Base-by-base conservation (phyloP, 2,329 filamentous ascomycete species). In the Pyricularia sp. region DNA sequence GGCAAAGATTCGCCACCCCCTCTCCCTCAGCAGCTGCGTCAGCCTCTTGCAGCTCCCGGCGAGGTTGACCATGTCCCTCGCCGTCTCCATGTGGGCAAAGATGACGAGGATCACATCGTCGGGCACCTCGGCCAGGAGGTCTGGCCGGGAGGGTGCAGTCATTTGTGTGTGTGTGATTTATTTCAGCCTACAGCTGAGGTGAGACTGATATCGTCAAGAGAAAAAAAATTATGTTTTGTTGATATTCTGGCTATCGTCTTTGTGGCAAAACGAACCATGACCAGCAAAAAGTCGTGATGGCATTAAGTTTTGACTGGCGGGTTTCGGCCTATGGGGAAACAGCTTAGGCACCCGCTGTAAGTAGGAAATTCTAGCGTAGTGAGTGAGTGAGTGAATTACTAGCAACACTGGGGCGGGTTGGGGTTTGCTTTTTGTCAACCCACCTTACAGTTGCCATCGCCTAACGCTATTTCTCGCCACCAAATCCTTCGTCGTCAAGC, bases 1-100 rank as follows among this genome's bases (percentile, higher is more conserved):
- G 64, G 83, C 81, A 70, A 86, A 87, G 59, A 79, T 77, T 23
- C 79, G 80, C 85, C 85, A 87, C 17, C 84, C 84, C 28, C 77
- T 78, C 2, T 79, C 73, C 6, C 73, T 72, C 36, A 84, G 73
- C 23, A 85, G 74, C 12, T 71, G 72, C 69, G 79, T 75, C 9
- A 84, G 76, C 2, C 77, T 76, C 26, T 74, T 79, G 68, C 80
- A 83, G 4, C 81, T 75, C 7, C 75, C 71, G 3, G 76, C 74
- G 11, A 87, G 76, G 69, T 77, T 74, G 20, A 82, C 79, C 9
- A 86, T 71, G 70, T 85, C 83, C 63, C 79, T 77, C 64, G 84
- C 83, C 11, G 81, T 84, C 70, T 84, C 78, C 64, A 87, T 74
- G 70, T 83, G 76, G 33, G 79, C 76, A 66, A 86, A 71, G 12